Base-by-base conservation (phyloP, 805 yeast genomes). In the Monosporozyma yasuniensis region DNA sequence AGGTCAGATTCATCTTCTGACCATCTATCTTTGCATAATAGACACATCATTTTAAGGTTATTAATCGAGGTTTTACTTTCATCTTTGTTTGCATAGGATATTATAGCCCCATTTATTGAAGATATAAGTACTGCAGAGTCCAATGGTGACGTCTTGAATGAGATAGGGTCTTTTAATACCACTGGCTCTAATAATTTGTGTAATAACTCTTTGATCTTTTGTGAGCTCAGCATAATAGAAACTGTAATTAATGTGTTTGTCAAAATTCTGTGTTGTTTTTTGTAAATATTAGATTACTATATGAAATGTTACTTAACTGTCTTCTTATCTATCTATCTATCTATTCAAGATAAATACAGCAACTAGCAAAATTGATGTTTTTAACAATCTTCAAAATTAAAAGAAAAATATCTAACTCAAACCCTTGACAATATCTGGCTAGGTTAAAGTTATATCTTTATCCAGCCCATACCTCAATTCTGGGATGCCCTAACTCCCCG, bases 11-110 rank as follows among this genome's bases (percentile, higher is more conserved):
- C 62, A 48, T 65, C 68, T 34, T 62, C 67, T 4, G 50, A 47
- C 69, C 69, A 65, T 50, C 63, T 65, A 49, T 65, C 69, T 45
- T 61, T 63, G 12, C 60, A 56, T 21, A 65, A 52, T 14, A 65
- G 43, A 32, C 63, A 56, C 67, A 65, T 64, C 64, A 65, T 62
- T 48, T 61, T 64, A 22, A 65, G 47, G 46, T 64, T 64, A 42
- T 59, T 64, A 10, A 54, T 21, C 2, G 63, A 56, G 1, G 12
- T 12, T 14, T 6, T 42, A 10, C 49, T 39, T 3, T 46, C 9
- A 7, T 44, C 47, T 16, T 56, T 50, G 30, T 51, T 59, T 2
- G 63, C 57, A 46, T 54, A 62, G 2, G 67, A 60, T 27, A 65
- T 50, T 3, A 65, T 55, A 2, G 65, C 55, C n/a, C 69, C 69